Evolutionary conservation across 129 eudicot genomes (phyloP), one percentile per base, ranked within the genome.

Genomic region (Scalesia atractyloides): DNA sequence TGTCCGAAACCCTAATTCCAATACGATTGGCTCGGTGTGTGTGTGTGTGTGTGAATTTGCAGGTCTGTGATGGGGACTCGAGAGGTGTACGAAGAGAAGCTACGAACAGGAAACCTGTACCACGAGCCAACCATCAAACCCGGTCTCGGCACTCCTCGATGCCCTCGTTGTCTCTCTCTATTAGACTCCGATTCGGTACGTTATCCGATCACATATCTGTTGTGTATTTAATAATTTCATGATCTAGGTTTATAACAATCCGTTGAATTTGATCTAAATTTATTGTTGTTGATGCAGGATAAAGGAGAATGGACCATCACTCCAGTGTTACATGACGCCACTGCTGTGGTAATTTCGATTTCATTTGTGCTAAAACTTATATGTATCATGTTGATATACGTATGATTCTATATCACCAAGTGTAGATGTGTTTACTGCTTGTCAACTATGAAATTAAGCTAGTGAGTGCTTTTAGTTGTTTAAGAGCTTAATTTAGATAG

Each of bases 101-200:
- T 92, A 19, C 77, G 89, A 67, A 73, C 80, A 6, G 96, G 96
- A 2, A 88, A 92, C 78, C 75, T 92, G n/a, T 73, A 86, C 68
- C 86, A 92, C 64, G 97, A 92, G 57, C 97, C 97, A n/a, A 92
- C 96, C 67, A 84, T 92, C 41, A 86, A 86, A 8, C 96, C 97
- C 17, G 98, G 97, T 53, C 97, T 88, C 72, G 97, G 97, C 24
- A 49, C 92, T 16, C 87, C 97, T 19, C 83, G 96, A 3, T 89
- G 98, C 76, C 96, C 95, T 47, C 96, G 97, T 39, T 91, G 97
- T 63, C 90, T 88, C 73, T 88, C 91, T 74, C 86, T 79, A 52
- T 17, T 91, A 53, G 74, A 84, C 79, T 80, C 96, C 3, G 50
- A 73, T 17, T 52, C 87, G 49, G 95, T 91, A 26, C 18, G 49